Evolutionary conservation across 768 basidiomycete genomes (phyloP).

Genomic region (Suillus sp.): DNA sequence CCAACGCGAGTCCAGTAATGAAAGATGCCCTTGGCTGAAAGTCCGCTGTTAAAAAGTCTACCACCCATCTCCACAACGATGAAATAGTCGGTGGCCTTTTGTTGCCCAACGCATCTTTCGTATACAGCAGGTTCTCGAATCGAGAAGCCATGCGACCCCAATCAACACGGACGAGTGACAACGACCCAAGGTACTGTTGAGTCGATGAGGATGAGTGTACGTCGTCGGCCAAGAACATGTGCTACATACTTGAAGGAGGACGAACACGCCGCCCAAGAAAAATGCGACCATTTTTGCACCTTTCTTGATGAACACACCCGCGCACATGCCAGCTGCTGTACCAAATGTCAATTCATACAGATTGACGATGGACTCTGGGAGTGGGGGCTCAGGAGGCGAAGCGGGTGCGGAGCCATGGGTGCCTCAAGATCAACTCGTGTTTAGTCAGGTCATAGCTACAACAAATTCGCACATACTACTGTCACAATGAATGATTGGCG

Average conservation of each 20-base stretch:
- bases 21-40: slow-evolving; percentile 92
- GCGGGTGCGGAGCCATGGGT: slow-evolving; percentile 14
- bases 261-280: slow-evolving; percentile 86
- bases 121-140: slow-evolving; percentile 78
- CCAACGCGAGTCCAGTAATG: slow-evolving; percentile 78
- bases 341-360: slow-evolving; percentile 86
- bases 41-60: slow-evolving; percentile 88
- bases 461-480: slow-evolving; percentile 31
- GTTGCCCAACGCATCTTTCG: slow-evolving; percentile 54
- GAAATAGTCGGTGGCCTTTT: slow-evolving; percentile 63
- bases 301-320: slow-evolving; percentile 94
- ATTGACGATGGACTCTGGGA: slow-evolving; percentile 74
- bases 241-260: slow-evolving; percentile 78
- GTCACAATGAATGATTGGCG: slow-evolving; percentile 52
- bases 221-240: background rate
- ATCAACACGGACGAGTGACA: slow-evolving; percentile 74
- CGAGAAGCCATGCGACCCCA: slow-evolving; percentile 66
- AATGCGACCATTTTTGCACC: slow-evolving; percentile 86
- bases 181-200: slow-evolving; percentile 75
- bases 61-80: slow-evolving; percentile 65
- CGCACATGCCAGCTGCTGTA: slow-evolving; percentile 83
- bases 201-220: slow-evolving; percentile 1
- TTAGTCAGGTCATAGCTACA: slow-evolving; percentile 13
- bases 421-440: slow-evolving; percentile 14
- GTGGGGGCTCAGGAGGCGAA: slow-evolving; percentile 37